Base-by-base conservation (phyloP, 164 flowering plant species). In the Protea cynaroides region DNA sequence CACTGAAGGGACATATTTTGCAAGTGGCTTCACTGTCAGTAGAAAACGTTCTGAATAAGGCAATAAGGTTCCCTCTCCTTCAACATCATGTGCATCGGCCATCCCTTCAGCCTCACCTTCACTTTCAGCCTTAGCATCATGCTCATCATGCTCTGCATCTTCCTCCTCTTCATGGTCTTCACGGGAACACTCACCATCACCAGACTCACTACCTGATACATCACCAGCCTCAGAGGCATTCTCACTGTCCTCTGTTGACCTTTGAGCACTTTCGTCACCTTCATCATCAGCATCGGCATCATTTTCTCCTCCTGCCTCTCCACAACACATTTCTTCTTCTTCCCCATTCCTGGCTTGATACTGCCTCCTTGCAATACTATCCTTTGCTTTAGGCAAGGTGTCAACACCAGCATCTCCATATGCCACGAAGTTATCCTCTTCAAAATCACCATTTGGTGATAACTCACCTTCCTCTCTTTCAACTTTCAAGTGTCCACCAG, bases 391-490 rank as follows among this genome's bases (percentile, higher is more conserved):
- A 40, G 77, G 72, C n/a, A 59, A 65, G 36, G 66, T 76, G 43
- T 76, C 80, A 24, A 64, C 36, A 55, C 65, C 76, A 65, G 81
- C 66, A 65, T 87, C 81, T 37, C 79, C 75, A 72, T 79, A 83
- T 38, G 53, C 83, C 37, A 73, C 82, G 79, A 84, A 85, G 63
- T 86, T 87, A 62, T 85, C 96, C 70, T 85, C 95, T 70, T 83
- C 88, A 74, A 83, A 82, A 71, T 85, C 96, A 56, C 86, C 86
- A 74, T 72, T 86, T 8, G 96, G 96, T 62, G 97, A 85, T 70
- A 95, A 70, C 74, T 95, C 96, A 63, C 96, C 97, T 73, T 95
- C 99, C 72, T 95, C 99, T 76, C 89, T 84, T 74, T 89, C 97
- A 70, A 74, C 59, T 73, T 85, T 88, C 62, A 59, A 69, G 57